phyloP scores from a whole-genome alignment of 192 early-diverging fungal genomes.

The Mortierella alpina region DNA sequence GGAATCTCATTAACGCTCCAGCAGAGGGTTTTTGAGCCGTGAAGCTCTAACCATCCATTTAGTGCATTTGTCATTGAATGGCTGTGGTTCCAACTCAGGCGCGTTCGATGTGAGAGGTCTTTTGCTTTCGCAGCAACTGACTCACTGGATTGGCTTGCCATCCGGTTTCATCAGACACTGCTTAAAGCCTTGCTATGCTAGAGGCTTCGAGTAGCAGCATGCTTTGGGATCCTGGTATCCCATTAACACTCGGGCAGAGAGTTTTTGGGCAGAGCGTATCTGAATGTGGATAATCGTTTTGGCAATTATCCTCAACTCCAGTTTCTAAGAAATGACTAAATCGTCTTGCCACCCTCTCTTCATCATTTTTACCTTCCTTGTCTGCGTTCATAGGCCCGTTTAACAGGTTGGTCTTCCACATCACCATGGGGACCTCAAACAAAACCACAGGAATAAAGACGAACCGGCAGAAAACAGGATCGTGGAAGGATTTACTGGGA shows the following conservation, averaged over 20 bases:
- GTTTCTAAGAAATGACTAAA: too few species aligned
- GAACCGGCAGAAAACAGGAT: constrained; percentile 8
- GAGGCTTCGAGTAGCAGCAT: constrained; percentile 36
- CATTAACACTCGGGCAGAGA: constrained; percentile 35
- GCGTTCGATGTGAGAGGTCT: constrained; percentile 28
- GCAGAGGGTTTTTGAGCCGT: constrained; percentile 38
- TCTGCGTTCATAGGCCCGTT: too few species aligned
- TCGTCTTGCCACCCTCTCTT: too few species aligned
- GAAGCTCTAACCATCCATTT: too few species aligned
- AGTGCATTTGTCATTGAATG: too few species aligned
- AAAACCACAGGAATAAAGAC: constrained; percentile 3
- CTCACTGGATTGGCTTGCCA: constrained; percentile 17
- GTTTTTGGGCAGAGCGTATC: constrained; percentile 34
- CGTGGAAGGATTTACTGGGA: constrained; percentile 20
- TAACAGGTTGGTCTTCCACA: too few species aligned
- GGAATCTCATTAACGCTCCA: constrained; percentile 36
- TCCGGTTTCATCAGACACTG: constrained; percentile 15
- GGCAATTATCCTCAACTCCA: too few species aligned
- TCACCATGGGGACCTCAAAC: constrained; percentile 2
- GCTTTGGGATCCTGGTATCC: constrained; percentile 41
- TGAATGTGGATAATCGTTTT: too few species aligned
- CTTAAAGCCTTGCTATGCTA: constrained; percentile 39
- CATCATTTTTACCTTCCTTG: too few species aligned
- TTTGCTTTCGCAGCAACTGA: constrained; percentile 10
- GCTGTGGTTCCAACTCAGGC: constrained; percentile 28